Percentiles rank a stretch among this genome's conserved stretches.
Evolutionary conservation across 2,329 filamentous ascomycete genomes (phyloP).

Genomic region (Aureobasidium sp.): DNA sequence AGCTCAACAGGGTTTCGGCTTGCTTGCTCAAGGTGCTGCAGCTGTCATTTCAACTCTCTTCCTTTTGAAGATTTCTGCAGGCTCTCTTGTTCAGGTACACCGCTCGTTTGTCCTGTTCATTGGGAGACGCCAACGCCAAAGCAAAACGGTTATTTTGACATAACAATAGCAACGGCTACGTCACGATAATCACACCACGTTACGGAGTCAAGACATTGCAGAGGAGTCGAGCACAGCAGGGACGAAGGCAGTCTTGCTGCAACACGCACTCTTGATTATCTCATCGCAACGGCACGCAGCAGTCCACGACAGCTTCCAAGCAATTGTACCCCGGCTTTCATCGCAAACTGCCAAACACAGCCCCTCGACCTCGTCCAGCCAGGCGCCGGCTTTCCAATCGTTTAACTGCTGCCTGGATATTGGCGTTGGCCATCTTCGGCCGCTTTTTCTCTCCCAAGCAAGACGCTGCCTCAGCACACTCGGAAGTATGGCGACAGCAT

Average conservation of each 20-base stretch:
- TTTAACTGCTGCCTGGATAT: not conserved
- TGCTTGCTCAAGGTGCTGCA: not conserved
- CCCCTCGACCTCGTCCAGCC: slow-evolving; percentile 4
- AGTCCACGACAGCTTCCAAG: not conserved
- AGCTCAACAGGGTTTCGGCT: not conserved
- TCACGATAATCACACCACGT: not conserved
- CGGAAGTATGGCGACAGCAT: slow-evolving; percentile 17
- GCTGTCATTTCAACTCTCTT: not conserved
- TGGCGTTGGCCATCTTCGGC: not conserved
- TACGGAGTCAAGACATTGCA: not conserved
- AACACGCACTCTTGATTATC: not conserved
- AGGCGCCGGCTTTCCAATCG: not conserved
- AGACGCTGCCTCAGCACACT: slow-evolving; percentile 26
- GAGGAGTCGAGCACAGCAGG: not conserved
- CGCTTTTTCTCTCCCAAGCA: not conserved
- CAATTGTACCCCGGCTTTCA: not conserved
- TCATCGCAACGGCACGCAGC: not conserved
- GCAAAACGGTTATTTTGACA: slow-evolving; percentile 6
- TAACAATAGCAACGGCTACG: slow-evolving; percentile 13
- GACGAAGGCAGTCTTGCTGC: not conserved
- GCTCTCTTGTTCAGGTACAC: not conserved
- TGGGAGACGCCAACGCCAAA: slow-evolving; percentile 11
- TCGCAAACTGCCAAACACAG: slow-evolving; percentile 9
- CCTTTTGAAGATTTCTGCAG: not conserved
- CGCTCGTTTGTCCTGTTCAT: slow-evolving; percentile 9